A percentile compares a stretch with the other conserved stretches of the same genome.
Conservation (phyloP, 768 basidiomycete species). For the Gyrodon lividus region DNA sequence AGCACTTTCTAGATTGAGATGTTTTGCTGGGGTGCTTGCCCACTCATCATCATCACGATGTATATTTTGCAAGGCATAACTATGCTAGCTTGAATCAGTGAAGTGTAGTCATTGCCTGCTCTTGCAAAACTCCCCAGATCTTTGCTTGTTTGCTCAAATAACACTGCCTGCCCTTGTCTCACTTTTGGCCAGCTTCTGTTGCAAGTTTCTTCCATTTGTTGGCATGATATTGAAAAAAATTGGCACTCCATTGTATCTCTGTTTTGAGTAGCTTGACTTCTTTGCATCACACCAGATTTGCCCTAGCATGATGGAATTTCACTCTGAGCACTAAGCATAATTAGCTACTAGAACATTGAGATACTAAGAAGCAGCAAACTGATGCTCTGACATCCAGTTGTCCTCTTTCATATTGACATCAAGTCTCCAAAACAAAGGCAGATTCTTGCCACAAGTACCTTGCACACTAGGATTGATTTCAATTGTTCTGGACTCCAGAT, state of each 20-base stretch:
- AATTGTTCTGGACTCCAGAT: neutral
- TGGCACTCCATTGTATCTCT: neutral
- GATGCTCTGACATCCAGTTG: neutral
- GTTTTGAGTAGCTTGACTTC: neutral
- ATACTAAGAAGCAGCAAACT: neutral
- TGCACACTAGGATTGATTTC: neutral
- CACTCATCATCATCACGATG: too few species aligned
- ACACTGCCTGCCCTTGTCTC: neutral
- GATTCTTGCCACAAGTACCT: neutral
- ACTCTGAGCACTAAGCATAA: neutral
- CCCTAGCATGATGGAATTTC: neutral
- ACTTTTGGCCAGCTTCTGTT: neutral
- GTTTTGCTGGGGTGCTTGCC: too few species aligned
- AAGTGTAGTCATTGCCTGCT: neutral
- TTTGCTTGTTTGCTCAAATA: neutral
- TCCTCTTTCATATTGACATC: neutral
- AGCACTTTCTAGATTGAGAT: too few species aligned
- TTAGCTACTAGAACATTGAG: too few species aligned
- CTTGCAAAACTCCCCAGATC: neutral
- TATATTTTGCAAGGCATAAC: too few species aligned
- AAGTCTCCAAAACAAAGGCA: neutral
- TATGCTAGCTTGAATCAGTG: neutral
- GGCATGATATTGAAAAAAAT: neutral
- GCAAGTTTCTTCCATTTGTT: neutral
- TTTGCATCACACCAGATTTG: neutral